Evolutionary conservation across 2,329 filamentous ascomycete species (phyloP).

Genomic region (Colletotrichum incanum): DNA sequence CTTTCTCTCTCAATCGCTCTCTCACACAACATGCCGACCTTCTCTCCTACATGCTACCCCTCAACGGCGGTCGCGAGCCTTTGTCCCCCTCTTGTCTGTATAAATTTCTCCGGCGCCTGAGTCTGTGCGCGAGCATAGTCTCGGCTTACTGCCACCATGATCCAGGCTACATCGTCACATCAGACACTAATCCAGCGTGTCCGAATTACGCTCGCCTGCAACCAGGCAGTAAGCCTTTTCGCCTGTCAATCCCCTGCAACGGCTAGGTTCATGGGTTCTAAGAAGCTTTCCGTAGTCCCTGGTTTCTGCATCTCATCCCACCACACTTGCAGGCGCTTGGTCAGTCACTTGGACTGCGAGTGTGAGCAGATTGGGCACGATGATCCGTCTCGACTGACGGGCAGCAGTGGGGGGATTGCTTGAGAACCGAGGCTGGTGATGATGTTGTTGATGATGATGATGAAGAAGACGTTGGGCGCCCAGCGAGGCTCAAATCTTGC

Average conservation of each 20-base stretch:
- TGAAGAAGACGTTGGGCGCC: constrained; percentile 4
- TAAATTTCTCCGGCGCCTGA: background rate
- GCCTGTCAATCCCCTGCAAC: constrained; percentile 19
- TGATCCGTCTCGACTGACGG: constrained; percentile 17
- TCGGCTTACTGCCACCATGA: constrained; percentile 1
- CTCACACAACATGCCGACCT: constrained; percentile 11
- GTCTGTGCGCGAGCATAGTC: constrained; percentile 10
- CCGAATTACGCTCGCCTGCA: constrained; percentile 4
- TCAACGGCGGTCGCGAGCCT: background rate
- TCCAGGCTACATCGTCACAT: constrained; percentile 6
- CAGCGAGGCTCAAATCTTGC: background rate
- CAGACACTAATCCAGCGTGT: constrained; percentile 11
- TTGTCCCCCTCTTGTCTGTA: background rate
- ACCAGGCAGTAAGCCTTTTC: constrained; percentile 18
- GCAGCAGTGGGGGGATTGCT: constrained; percentile 5
- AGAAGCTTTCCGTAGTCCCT: constrained; percentile 41
- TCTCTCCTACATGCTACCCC: background rate
- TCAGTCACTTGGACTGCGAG: constrained; percentile 31
- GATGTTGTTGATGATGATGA: constrained; percentile 13
- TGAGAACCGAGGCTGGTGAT: constrained; percentile 1
- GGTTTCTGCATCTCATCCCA: constrained; percentile 38
- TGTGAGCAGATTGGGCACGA: constrained; percentile 19
- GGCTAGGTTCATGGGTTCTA: constrained; percentile 38
- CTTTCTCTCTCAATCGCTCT: background rate
- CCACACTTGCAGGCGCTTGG: constrained; percentile 36